Percentiles rank a stretch among this genome's conserved stretches.
Evolutionary conservation across 768 basidiomycete species (phyloP).

Genomic region (Pholiota conissans): DNA sequence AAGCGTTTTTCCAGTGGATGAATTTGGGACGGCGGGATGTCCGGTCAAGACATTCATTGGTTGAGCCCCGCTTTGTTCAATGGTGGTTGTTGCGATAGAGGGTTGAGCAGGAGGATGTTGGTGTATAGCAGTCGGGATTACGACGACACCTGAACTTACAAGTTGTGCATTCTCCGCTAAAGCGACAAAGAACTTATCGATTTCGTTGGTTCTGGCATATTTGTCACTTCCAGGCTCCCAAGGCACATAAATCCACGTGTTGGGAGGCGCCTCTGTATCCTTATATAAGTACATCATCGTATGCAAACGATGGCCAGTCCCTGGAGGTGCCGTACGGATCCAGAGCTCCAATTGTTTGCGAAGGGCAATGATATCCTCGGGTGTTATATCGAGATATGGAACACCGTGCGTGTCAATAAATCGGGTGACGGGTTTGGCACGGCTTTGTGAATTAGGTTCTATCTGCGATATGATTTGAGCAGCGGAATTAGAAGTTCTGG

Average conservation of each 20-base stretch:
- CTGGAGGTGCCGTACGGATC: neutral
- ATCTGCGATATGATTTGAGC: neutral
- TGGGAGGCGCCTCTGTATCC: neutral
- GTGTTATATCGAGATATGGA: neutral
- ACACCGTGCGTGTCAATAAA: neutral
- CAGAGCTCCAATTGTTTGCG: neutral
- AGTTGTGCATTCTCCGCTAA: neutral
- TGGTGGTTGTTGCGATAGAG: neutral
- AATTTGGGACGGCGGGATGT: neutral
- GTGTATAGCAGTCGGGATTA: neutral
- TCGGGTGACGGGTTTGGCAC: neutral
- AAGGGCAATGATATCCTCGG: neutral
- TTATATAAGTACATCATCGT: neutral
- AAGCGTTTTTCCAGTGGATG: neutral
- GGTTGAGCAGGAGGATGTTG: neutral
- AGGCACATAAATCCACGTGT: slow-evolving; percentile 5
- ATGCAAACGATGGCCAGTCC: neutral
- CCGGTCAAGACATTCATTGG: neutral
- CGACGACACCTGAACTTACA: neutral
- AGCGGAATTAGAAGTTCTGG: neutral
- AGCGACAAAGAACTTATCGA: slow-evolving; percentile 1
- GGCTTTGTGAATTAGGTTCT: neutral
- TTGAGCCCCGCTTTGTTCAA: neutral
- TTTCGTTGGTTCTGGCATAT: neutral
- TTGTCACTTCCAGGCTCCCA: neutral